Conservation (phyloP, 1,139 yeast species). For the Groenewaldozyma sp. region DNA sequence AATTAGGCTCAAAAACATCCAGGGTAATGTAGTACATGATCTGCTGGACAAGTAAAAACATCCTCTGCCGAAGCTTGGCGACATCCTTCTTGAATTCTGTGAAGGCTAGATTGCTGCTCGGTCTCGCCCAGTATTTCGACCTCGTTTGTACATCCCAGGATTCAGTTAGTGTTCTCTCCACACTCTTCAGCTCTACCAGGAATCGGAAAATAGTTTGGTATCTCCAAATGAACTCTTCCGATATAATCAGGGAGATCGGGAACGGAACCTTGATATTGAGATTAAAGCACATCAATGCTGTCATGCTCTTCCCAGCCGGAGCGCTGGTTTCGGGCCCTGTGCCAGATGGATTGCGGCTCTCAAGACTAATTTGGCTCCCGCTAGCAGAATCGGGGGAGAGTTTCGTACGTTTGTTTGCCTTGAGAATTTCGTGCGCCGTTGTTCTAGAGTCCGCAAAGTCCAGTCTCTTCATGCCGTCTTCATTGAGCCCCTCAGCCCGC, state of each 20-base stretch:
- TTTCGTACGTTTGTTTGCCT: slow-evolving; percentile 6
- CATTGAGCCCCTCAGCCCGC: slow-evolving; percentile 55
- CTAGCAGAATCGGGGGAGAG: slow-evolving; percentile 1
- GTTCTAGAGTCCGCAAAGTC: slow-evolving; percentile 2
- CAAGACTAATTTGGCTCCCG: background rate
- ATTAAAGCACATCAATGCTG: slow-evolving; percentile 49
- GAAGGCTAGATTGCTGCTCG: slow-evolving; percentile 35
- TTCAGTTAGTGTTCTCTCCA: slow-evolving; percentile 49
- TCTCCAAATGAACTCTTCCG: slow-evolving; percentile 62
- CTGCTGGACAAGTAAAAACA: slow-evolving; percentile 52
- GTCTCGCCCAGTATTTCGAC: slow-evolving; percentile 58
- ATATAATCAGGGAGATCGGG: slow-evolving; percentile 70
- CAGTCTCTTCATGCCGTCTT: slow-evolving; percentile 22
- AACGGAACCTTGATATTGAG: slow-evolving; percentile 69
- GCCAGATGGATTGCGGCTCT: slow-evolving; percentile 9
- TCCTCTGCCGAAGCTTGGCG: slow-evolving; percentile 49
- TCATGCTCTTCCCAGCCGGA: background rate
- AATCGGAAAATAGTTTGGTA: slow-evolving; percentile 77
- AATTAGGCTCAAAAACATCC: slow-evolving; percentile 55
- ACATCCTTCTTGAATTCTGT: slow-evolving; percentile 52
- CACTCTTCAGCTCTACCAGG: slow-evolving; percentile 51
- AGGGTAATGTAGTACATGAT: slow-evolving; percentile 47
- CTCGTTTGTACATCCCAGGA: slow-evolving; percentile 70
- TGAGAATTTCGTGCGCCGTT: background rate
- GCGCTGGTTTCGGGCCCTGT: slow-evolving; percentile 1